Evolutionary conservation across 139 green algal genomes (phyloP), one percentile per base, ranked within the genome.

Genomic region (Closterium sp.): DNA sequence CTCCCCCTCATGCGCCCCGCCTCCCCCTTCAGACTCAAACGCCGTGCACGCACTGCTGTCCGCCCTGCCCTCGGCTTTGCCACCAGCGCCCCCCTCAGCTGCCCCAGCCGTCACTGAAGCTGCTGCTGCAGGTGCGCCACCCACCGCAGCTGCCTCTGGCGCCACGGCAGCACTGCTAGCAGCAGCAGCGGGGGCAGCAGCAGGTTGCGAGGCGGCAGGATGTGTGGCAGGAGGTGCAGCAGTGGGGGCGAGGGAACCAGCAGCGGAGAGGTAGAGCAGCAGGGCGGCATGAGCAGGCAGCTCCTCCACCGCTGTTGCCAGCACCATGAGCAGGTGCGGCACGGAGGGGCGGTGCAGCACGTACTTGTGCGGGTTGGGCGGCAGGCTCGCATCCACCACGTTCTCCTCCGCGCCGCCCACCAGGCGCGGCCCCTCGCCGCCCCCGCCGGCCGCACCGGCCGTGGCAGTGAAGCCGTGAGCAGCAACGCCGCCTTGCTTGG

Each of bases 271-370:
- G 86, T 96, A 96, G 50, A 96, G 42, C 38, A 96, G 94, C 70
- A 96, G 85, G 31, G 91, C 92, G 22, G 94, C 94, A 30, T 95
- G 92, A 91, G 89, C 92, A 10, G 86, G 95, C 38, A 96, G 91
- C 28, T 95, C 79, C 45, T 97, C 95, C 42, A 95, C 62, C 2
- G 94, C 94, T 85, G 92, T 94, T 70, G 95, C 94, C 31, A 96
- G 94, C 27, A 95, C 90, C 90, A 93, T 92, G 88, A 97, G 95
- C 90, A 97, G 92, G 88, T 95, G 92, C 62, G 95, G 92, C 2
- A 95, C 92, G 9, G 88, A 95, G 42, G 96, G 95, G 29, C 94
- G 92, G 93, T 97, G 96, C 92, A 97, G 90, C 42, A 96, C 87
- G 94, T 95, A 95, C 92, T 97, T 97, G 38, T 92, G 86, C 2